Evolutionary conservation across 169 alveolate species (phyloP).

Genomic region (Plasmodium coatneyi): DNA sequence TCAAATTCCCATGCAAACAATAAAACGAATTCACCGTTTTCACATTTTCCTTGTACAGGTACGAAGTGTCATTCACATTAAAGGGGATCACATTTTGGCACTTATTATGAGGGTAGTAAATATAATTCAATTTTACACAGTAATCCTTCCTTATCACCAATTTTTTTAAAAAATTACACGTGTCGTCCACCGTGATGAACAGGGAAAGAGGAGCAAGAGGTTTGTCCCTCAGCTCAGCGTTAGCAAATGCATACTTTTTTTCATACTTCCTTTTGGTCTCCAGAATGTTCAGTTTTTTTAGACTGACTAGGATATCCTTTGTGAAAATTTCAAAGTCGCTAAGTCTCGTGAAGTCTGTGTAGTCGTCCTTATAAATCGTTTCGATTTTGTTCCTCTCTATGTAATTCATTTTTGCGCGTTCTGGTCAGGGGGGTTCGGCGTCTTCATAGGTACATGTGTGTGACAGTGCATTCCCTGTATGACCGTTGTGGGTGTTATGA

Average conservation of each 20-base stretch:
- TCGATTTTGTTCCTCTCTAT: conserved; percentile 53
- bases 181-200: conserved; percentile 48
- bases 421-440: neutral
- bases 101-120: conserved; percentile 59
- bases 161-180: conserved; percentile 56
- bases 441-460: neutral
- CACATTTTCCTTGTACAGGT: conserved; percentile 36
- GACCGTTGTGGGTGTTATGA: neutral
- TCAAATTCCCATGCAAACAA: conserved; percentile 69
- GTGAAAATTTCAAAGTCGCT: conserved; percentile 71
- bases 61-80: neutral
- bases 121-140: conserved; percentile 47
- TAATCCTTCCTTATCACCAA: conserved; percentile 23
- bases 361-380: conserved; percentile 49
- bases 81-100: conserved; percentile 64
- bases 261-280: conserved; percentile 68
- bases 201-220: conserved; percentile 53
- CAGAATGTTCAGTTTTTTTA: conserved; percentile 42
- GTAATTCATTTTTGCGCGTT: conserved; percentile 35
- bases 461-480: neutral
- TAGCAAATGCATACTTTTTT: conserved; percentile 47
- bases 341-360: conserved; percentile 70
- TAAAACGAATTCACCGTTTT: conserved; percentile 48
- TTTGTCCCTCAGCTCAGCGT: conserved; percentile 32
- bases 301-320: conserved; percentile 59